A percentile compares a stretch with the other conserved stretches of the same genome.
phyloP scores from a whole-genome alignment of 805 yeast genomes.

The Jamesozyma gamospora region DNA sequence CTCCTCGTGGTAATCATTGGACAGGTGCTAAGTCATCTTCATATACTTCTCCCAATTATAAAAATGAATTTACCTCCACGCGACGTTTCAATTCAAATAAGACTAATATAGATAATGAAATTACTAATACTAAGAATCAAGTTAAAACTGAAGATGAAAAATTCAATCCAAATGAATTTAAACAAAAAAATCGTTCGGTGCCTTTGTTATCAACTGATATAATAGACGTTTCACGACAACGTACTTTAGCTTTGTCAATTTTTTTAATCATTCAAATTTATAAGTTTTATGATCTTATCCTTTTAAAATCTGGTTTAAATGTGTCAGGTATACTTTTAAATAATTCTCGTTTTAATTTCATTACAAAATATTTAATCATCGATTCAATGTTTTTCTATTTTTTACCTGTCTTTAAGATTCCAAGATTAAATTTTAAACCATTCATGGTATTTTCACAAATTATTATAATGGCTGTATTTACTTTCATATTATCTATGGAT shows the following conservation, averaged over 20 bases:
- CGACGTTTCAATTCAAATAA: constrained; percentile 8
- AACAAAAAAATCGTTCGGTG: not conserved
- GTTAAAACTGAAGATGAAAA: not conserved
- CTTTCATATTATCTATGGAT: constrained; percentile 46
- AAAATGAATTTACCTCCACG: constrained; percentile 5
- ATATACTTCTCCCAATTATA: not conserved
- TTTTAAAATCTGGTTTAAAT: constrained; percentile 40
- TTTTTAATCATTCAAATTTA: constrained; percentile 75
- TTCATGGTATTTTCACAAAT: constrained; percentile 43
- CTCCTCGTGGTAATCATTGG: constrained; percentile 27
- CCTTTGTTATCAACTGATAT: constrained; percentile 55
- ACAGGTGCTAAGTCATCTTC: constrained; percentile 13
- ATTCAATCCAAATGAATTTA: too few relatives aligned
- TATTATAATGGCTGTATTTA: constrained; percentile 35
- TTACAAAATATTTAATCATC: constrained; percentile 58
- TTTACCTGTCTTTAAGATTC: constrained; percentile 68
- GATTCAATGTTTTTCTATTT: constrained; percentile 64
- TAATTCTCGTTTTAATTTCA: constrained; percentile 45
- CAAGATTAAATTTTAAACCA: constrained; percentile 59
- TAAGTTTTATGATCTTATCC: constrained; percentile 63
- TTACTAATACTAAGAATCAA: too few relatives aligned
- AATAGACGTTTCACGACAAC: constrained; percentile 68
- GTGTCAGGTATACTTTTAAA: constrained; percentile 30
- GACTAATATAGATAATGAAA: not conserved
- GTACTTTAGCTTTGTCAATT: constrained; percentile 53